Evolutionary conservation across 2,329 filamentous ascomycete species (phyloP), one percentile per base, ranked within the genome.

Genomic region (Shiraia bambusicola): DNA sequence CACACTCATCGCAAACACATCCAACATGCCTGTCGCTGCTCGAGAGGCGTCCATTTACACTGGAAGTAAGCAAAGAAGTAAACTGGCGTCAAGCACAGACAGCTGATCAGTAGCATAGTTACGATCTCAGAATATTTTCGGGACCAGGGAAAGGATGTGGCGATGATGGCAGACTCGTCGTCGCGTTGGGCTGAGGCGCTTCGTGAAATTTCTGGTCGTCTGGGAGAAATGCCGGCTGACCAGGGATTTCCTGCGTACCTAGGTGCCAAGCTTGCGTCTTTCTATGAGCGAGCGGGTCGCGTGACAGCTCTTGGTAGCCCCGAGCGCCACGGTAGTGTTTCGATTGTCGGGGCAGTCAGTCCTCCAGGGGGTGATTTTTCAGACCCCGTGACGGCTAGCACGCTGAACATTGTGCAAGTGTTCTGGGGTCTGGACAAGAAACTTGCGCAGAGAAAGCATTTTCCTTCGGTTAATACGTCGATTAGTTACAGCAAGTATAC

Each of bases 371-470:
- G 93, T 82, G 93, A 98, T 77, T 98, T 97, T 79, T 96, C 93
- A 32, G 93, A 98, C 74, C 93, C 93, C 14, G 93, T 98, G 65
- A 98, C 93, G 11, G 88, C 82, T 47, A 87, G 88, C 54, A 98
- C 93, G 14, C 84, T 98, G 34, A 83, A 87, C 81, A 98, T 98
- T 66, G 93, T 98, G 63, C 93, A 98, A 71, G 93, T 98, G 58
- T 98, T 98, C 78, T 98, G 93, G 93, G 93, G 93, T 80, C 81
- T 97, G 36, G 93, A 98, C 79, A 97, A 98, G 86, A 97, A 97
- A 79, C 85, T 98, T 47, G 93, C 93, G 15, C 93, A 97, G 76
- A 86, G 93, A 63, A 98, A 98, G 77, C 93, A 98, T 74, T 98
- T 98, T 80, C 93, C 93, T 5, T 96, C 91, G 24, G 91, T 98